phyloP scores from a whole-genome alignment of 768 basidiomycete genomes.

The Coprinopsis marcescibilis region DNA sequence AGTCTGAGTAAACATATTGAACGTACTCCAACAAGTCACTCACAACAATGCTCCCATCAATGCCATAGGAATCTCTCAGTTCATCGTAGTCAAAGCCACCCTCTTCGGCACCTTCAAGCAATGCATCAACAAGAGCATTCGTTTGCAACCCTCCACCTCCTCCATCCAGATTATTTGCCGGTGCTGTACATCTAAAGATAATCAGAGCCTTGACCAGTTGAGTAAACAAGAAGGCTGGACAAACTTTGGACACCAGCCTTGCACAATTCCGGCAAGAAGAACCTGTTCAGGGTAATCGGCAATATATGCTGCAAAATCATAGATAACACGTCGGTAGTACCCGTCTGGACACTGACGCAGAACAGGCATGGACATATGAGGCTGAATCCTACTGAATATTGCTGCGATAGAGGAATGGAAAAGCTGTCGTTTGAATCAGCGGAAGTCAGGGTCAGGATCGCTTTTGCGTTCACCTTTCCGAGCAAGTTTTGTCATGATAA shows the following conservation, averaged over 20 bases:
- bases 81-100: not conserved
- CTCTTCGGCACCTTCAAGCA: not conserved
- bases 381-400: not conserved
- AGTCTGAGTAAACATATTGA: not conserved
- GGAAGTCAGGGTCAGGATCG: slow-evolving; percentile 9
- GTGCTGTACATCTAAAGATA: slow-evolving; percentile 6
- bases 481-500: not conserved
- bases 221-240: not conserved
- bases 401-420: slow-evolving; percentile 7
- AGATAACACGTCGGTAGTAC: slow-evolving; percentile 8
- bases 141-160: not conserved
- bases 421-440: slow-evolving; percentile 8
- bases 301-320: slow-evolving; percentile 15
- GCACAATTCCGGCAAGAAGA: slow-evolving; percentile 13
- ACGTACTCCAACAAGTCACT: not conserved
- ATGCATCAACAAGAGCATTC: not conserved
- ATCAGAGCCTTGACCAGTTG: not conserved
- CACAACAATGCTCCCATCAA: slow-evolving; percentile 5
- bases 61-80: slow-evolving; percentile 10
- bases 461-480: slow-evolving; percentile 8
- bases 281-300: slow-evolving; percentile 20
- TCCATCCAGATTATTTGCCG: not conserved
- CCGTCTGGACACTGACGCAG: slow-evolving; percentile 8
- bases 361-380: slow-evolving; percentile 4
- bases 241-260: slow-evolving; percentile 16